phyloP scores from a whole-genome alignment of 2,329 filamentous ascomycete genomes.

The Fusarium sp. region DNA sequence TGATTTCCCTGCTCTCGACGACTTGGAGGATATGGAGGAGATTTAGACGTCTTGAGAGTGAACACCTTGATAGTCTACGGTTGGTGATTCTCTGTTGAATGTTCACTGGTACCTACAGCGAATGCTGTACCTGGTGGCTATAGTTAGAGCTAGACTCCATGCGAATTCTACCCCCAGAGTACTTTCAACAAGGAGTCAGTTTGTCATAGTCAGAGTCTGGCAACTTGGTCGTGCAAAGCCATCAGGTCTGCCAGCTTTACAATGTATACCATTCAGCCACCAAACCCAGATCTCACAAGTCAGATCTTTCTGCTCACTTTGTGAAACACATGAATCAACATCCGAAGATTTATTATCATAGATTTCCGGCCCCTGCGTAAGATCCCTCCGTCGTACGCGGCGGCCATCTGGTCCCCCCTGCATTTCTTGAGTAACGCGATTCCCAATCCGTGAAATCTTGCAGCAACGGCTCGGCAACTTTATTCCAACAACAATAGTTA shows the following conservation, averaged over 20 bases:
- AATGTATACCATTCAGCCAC: not conserved
- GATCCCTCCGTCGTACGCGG: slow-evolving; percentile 24
- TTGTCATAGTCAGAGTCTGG: not conserved
- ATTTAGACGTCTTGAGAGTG: slow-evolving; percentile 58
- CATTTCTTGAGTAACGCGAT: slow-evolving; percentile 24
- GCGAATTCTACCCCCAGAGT: not conserved
- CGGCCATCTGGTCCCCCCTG: not conserved
- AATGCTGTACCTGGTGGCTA: not conserved
- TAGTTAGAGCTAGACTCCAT: not conserved
- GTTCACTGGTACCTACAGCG: not conserved
- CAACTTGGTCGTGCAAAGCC: not conserved
- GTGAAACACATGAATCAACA: slow-evolving; percentile 5
- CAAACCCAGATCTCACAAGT: not conserved
- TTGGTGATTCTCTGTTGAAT: not conserved
- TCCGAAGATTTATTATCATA: not conserved
- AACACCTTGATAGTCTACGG: not conserved
- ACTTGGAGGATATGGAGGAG: slow-evolving; percentile 83
- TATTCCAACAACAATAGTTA: slow-evolving; percentile 27
- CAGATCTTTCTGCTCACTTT: not conserved
- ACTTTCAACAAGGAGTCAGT: not conserved
- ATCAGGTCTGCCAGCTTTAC: not conserved
- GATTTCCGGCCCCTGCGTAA: slow-evolving; percentile 5
- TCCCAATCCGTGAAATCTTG: slow-evolving; percentile 38
- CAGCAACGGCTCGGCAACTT: slow-evolving; percentile 36
- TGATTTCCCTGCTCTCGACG: slow-evolving; percentile 76